Percentiles rank a stretch among this genome's conserved stretches.
phyloP scores from a whole-genome alignment of 2,329 filamentous ascomycete species.

The Sporothrix schenckii region DNA sequence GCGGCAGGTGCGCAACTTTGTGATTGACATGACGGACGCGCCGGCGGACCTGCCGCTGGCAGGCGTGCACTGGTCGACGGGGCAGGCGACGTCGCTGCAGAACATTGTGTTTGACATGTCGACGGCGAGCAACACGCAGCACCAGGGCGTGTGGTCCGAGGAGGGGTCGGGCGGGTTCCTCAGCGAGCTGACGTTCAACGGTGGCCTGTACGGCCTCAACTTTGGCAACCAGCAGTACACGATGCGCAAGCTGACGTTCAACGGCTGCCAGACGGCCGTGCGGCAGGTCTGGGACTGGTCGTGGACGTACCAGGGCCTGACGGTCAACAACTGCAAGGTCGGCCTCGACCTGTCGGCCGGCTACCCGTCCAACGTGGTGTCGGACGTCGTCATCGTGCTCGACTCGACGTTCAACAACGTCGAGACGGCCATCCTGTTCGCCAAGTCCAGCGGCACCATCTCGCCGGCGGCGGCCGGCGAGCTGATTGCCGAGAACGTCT shows the following conservation, averaged over 20 bases:
- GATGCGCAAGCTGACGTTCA: conserved; percentile 67
- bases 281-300: conserved; percentile 76
- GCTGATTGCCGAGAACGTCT: conserved; percentile 53
- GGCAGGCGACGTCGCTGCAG: conserved; percentile 62
- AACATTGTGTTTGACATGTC: conserved; percentile 60
- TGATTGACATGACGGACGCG: conserved; percentile 58
- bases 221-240: conserved; percentile 71
- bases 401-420: conserved; percentile 72
- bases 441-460: conserved; percentile 39
- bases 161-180: conserved; percentile 68
- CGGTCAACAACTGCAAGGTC: conserved; percentile 63
- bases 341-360: conserved; percentile 67
- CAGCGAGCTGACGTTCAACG: conserved; percentile 69
- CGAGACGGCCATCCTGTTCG: conserved; percentile 67
- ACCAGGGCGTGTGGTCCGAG: conserved; percentile 62
- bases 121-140: conserved; percentile 49
- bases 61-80: conserved; percentile 69
- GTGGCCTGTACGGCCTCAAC: conserved; percentile 60
- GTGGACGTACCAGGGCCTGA: conserved; percentile 70
- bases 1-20: conserved; percentile 60
- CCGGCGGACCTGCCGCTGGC: conserved; percentile 49
- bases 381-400: conserved; percentile 73
- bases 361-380: conserved; percentile 48
- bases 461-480: conserved; percentile 47
- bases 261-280: conserved; percentile 65